Percentiles rank a stretch among this genome's conserved stretches.
Evolutionary conservation across 768 basidiomycete species (phyloP).

Genomic region (Boletus subcaerulescens): DNA sequence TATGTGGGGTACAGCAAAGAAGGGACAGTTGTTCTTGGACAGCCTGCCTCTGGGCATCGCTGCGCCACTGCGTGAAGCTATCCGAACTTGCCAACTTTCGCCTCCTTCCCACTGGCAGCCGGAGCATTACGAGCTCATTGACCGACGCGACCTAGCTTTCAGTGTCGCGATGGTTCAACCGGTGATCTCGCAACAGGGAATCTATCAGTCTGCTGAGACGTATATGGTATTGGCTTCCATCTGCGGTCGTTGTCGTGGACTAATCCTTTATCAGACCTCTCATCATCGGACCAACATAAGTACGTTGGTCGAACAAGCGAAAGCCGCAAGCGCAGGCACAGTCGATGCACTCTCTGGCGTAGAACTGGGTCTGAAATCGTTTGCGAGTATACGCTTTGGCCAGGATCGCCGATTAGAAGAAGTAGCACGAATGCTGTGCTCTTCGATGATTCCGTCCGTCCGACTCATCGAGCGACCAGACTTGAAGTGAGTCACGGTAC

Average conservation of each 20-base stretch:
- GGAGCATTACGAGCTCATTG: constrained; percentile 34
- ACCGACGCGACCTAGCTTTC: constrained; percentile 31
- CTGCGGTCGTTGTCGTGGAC: background rate
- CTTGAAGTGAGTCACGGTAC: constrained; percentile 49
- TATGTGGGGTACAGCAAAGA: constrained; percentile 34
- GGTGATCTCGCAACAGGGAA: constrained; percentile 26
- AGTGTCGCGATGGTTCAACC: constrained; percentile 33
- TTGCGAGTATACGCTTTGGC: constrained; percentile 83
- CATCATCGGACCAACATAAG: constrained; percentile 50
- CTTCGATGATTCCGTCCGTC: constrained; percentile 67
- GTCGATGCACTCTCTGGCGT: constrained; percentile 63
- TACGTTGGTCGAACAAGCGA: constrained; percentile 49
- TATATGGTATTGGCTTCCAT: constrained; percentile 25
- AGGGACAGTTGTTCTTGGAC: constrained; percentile 49
- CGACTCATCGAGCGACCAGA: constrained; percentile 65
- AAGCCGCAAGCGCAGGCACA: constrained; percentile 51
- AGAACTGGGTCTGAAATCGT: constrained; percentile 68
- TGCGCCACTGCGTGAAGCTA: constrained; percentile 79
- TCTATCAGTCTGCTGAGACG: constrained; percentile 31
- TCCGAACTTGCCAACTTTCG: constrained; percentile 77
- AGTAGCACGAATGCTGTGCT: constrained; percentile 87
- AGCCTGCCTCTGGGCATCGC: constrained; percentile 66
- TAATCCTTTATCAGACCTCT: constrained; percentile 42
- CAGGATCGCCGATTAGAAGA: constrained; percentile 89
- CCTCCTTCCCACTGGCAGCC: constrained; percentile 73